Conservation (phyloP, 2,329 filamentous ascomycete species). For the Akanthomyces dipterigenus region DNA sequence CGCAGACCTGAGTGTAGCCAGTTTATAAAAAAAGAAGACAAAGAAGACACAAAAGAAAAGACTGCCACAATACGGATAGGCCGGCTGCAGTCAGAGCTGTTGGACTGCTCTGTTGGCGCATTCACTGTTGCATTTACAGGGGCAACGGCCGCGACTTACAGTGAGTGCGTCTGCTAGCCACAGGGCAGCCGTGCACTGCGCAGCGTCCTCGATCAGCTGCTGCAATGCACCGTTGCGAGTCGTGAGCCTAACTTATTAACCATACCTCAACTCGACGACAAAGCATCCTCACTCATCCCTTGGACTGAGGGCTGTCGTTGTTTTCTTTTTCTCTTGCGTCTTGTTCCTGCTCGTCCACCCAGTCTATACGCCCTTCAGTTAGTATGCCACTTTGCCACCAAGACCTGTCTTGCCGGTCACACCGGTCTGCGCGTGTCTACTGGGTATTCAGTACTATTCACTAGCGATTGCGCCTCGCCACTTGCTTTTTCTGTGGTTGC, state of each 20-base stretch:
- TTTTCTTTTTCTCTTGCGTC: not conserved
- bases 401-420: not conserved
- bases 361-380: not conserved
- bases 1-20: no score
- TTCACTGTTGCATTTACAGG: not conserved
- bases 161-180: no score
- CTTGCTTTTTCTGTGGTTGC: not conserved
- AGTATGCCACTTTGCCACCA: not conserved
- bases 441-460: no score
- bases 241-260: no score
- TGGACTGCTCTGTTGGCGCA: not conserved
- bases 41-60: no score
- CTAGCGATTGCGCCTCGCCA: not conserved
- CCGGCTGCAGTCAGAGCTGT: no score
- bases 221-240: no score
- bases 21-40: no score
- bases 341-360: not conserved
- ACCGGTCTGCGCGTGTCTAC: no score
- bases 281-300: no score
- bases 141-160: not conserved
- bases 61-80: no score
- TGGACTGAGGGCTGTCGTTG: not conserved
- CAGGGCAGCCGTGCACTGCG: not conserved
- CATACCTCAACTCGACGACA: not conserved
- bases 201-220: not conserved